phyloP scores from a whole-genome alignment of 2,329 filamentous ascomycete genomes.

The Stagonosporopsis vannaccii region DNA sequence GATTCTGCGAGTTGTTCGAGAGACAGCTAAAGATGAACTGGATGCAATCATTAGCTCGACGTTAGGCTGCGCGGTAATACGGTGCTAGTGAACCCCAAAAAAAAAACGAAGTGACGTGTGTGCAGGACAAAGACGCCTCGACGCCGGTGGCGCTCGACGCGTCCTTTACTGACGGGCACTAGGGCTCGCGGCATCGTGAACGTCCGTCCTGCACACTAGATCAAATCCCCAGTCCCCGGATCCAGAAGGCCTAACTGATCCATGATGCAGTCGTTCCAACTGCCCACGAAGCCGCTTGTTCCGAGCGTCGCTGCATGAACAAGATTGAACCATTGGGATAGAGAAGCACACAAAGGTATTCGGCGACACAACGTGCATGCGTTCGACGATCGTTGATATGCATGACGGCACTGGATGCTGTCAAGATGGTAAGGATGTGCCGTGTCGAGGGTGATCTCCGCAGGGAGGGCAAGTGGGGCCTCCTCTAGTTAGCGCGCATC shows the following conservation, averaged over 20 bases:
- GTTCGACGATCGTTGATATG: not conserved
- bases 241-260: not conserved
- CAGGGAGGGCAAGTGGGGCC: constrained; percentile 4
- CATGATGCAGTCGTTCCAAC: not conserved
- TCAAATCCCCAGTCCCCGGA: constrained; percentile 8
- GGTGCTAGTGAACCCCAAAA: not conserved
- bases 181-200: constrained; percentile 9
- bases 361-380: not conserved
- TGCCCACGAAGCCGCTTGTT: not conserved
- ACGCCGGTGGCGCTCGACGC: constrained; percentile 12
- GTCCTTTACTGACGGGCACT: constrained; percentile 8
- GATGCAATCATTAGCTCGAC: not conserved
- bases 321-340: not conserved
- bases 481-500: constrained; percentile 6
- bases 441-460: constrained; percentile 11
- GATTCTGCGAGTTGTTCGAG: not conserved
- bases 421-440: constrained; percentile 4
- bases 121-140: constrained; percentile 14
- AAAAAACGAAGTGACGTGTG: constrained; percentile 15
- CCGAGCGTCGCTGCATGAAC: not conserved
- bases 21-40: not conserved
- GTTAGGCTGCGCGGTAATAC: not conserved
- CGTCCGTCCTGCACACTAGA: constrained; percentile 1
- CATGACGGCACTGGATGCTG: constrained; percentile 6
- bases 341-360: not conserved